Base-by-base conservation (phyloP, 2,329 filamentous ascomycete genomes). In the Metarhizium humberi region DNA sequence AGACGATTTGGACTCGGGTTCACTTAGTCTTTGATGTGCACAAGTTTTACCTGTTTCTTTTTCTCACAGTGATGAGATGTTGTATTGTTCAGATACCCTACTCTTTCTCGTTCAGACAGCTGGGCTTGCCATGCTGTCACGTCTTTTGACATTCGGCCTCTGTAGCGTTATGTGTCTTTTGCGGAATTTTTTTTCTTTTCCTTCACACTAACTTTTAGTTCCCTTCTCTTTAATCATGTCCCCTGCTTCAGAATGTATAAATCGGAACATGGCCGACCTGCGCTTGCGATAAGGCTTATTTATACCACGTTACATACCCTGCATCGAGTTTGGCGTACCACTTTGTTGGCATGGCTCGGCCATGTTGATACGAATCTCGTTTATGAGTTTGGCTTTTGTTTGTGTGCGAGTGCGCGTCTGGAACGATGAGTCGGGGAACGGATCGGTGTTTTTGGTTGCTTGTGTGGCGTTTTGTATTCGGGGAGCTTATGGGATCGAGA, bases 241-340 rank as follows among this genome's bases (percentile, higher is more conserved):
- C 45, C 53, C 55, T 58, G 55, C 57, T 57, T 59, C 48, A 56
- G 59, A 64, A 18, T 46, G 43, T n/a, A 11, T n/a, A 46, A 25
- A n/a, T 46, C 13, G 45, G 20, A 30, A 48, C 45, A 18, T 30
- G 25, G 45, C 45, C 14, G 20, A 18, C 45, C 20, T 30, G 45
- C 45, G 10, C 20, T 20, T 16, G 45, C 30, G 7, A 48, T 25
- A 25, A 25, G 25, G 45, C 45, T 48, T 48, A 4, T 30, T 48
- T 20, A 48, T 30, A 48, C 16, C 10, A 29, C 20, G 6, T 48
- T 29, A 63, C 62, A 65, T 65, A 65, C 61, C 63, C 63, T 61
- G 61, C 63, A 65, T 65, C 56, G 55, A 61, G 61, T 58, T 60
- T 51, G 63, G 63, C 63, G 63, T 56, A 45, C 61, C 56, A n/a